Conservation (phyloP, 164 flowering plant genomes). For the Umbilicus rupestris region DNA sequence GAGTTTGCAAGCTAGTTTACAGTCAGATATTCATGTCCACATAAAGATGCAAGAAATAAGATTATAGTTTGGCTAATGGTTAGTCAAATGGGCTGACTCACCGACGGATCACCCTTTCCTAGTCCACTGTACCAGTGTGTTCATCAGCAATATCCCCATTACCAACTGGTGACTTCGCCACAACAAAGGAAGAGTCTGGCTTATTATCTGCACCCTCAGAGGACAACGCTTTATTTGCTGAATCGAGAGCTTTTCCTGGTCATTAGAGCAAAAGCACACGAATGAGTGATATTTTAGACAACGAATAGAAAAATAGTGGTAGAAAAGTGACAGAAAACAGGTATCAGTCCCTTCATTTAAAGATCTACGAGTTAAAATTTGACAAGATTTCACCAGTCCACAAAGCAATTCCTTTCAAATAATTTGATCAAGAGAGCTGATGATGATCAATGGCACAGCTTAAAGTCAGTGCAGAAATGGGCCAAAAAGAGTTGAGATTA, state of each 20-base stretch:
- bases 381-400: no score
- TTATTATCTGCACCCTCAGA: conserved; percentile 23
- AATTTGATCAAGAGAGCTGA: no score
- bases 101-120: conserved; percentile 95
- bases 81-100: conserved; percentile 14
- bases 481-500: no score
- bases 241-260: conserved; percentile 5
- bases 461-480: no score
- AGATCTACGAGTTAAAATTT: no score
- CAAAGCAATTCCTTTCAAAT: no score
- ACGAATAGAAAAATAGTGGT: no score
- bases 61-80: background rate
- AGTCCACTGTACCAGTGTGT: conserved; percentile 42
- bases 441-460: no score
- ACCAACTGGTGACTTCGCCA: conserved; percentile 51
- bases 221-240: conserved; percentile 22
- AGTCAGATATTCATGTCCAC: background rate
- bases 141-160: conserved; percentile 35
- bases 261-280: background rate
- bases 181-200: conserved; percentile 38
- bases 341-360: no score
- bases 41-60: no score
- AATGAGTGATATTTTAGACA: background rate
- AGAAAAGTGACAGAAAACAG: no score
- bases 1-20: background rate